A percentile compares a stretch with the other conserved stretches of the same genome.
phyloP scores from a whole-genome alignment of 164 flowering plant species.

The Tinospora cordifolia region DNA sequence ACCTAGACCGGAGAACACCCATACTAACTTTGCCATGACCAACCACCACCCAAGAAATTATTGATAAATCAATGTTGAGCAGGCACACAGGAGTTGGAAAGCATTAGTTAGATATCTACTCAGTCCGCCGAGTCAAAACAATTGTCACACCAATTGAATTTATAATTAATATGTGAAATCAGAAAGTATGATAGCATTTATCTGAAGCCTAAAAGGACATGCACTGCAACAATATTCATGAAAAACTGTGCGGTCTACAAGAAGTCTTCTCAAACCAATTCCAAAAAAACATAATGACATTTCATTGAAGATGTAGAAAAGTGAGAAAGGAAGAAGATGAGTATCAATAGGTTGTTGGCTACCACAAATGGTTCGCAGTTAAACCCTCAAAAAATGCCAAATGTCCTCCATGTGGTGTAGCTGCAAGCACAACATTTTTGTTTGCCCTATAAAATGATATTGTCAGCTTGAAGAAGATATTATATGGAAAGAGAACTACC shows the following conservation, averaged over 20 bases:
- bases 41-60: no score
- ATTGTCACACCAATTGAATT: no score
- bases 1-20: no score
- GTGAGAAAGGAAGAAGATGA: background rate
- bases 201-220: background rate
- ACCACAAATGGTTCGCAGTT: conserved; percentile 60
- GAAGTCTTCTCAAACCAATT: background rate
- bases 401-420: conserved; percentile 83
- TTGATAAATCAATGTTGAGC: background rate
- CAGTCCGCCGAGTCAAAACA: no score
- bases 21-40: no score
- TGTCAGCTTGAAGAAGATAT: background rate
- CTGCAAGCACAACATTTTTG: conserved; percentile 67
- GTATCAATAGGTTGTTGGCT: conserved; percentile 30
- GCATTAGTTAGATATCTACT: background rate
- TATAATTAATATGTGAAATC: no score
- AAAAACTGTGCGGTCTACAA: background rate
- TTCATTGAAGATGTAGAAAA: background rate
- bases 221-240: background rate
- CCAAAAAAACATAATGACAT: background rate
- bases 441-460: conserved; percentile 49
- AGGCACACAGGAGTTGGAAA: background rate
- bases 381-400: conserved; percentile 78
- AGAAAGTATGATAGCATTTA: background rate
- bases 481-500: conserved; percentile 2